A percentile compares a stretch with the other conserved stretches of the same genome.
Conservation (phyloP, 148 eudicot species). For the Rhododendron williamsianum region DNA sequence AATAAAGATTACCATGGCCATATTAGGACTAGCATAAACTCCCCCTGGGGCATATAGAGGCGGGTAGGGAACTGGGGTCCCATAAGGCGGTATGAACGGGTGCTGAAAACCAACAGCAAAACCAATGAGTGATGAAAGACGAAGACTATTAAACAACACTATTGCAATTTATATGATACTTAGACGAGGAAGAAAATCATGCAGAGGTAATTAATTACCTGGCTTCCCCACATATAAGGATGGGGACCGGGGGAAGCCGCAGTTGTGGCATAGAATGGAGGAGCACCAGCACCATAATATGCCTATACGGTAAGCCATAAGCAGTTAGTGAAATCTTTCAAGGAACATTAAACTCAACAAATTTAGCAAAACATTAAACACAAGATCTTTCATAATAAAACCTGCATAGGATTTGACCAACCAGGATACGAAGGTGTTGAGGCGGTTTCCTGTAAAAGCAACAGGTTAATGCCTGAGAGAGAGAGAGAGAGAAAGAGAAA, state of each 20-base stretch:
- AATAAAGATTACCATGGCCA: constrained; percentile 52
- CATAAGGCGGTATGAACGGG: constrained; percentile 55
- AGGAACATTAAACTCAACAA: neutral
- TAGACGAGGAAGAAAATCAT: neutral
- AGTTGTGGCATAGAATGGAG: constrained; percentile 68
- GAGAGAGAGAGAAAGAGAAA: constrained; percentile 2
- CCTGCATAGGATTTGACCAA: constrained; percentile 89
- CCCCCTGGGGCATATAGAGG: constrained; percentile 76
- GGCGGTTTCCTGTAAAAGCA: constrained; percentile 54
- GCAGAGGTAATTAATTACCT: constrained; percentile 42
- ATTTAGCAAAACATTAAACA: neutral
- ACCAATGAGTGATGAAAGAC: neutral
- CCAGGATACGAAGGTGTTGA: constrained; percentile 59
- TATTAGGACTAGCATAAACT: constrained; percentile 73
- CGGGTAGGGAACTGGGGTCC: constrained; percentile 88
- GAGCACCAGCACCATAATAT: constrained; percentile 61
- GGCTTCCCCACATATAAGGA: constrained; percentile 80
- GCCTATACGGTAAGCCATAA: constrained; percentile 36
- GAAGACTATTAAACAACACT: neutral
- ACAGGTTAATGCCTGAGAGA: constrained; percentile 4
- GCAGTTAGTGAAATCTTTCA: neutral
- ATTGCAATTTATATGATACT: neutral
- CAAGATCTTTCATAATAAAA: constrained; percentile 14
- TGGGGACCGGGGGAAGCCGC: constrained; percentile 73
- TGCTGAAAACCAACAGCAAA: constrained; percentile 34